Conservation (phyloP, 768 basidiomycete species). For the Trametes cinnabarina region DNA sequence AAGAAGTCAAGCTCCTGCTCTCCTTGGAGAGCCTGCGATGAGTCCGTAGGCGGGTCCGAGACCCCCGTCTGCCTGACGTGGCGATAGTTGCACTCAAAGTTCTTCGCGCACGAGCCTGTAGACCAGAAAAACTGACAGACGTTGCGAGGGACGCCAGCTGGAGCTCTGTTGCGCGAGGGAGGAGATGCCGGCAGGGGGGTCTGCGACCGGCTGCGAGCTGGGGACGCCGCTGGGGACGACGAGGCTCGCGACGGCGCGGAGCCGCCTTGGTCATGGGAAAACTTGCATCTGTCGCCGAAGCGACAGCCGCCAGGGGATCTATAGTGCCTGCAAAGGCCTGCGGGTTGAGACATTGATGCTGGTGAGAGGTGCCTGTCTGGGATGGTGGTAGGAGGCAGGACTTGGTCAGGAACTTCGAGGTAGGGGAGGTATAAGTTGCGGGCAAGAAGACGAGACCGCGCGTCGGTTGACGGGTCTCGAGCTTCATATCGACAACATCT, state of each 20-base stretch:
- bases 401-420: constrained; percentile 7
- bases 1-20: constrained; percentile 4
- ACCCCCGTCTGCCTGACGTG: constrained; percentile 16
- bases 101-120: constrained; percentile 24
- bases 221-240: not conserved
- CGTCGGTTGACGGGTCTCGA: not conserved
- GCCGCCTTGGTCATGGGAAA: constrained; percentile 4
- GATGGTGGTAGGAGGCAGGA: constrained; percentile 5
- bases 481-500: constrained; percentile 11
- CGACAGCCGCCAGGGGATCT: constrained; percentile 1
- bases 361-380: no score
- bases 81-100: constrained; percentile 28
- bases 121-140: constrained; percentile 31
- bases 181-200: not conserved
- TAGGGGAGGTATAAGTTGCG: constrained; percentile 12
- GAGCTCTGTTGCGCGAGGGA: not conserved
- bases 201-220: constrained; percentile 2
- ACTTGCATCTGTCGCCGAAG: constrained; percentile 14
- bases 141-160: constrained; percentile 20
- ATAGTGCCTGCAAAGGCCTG: not conserved
- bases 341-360: constrained; percentile 2
- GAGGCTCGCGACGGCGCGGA: not conserved
- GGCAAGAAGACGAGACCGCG: constrained; percentile 6
- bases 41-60: not conserved
- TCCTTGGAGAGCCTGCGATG: not conserved